Base-by-base conservation (phyloP, 768 basidiomycete species). In the Trametes cubensis region DNA sequence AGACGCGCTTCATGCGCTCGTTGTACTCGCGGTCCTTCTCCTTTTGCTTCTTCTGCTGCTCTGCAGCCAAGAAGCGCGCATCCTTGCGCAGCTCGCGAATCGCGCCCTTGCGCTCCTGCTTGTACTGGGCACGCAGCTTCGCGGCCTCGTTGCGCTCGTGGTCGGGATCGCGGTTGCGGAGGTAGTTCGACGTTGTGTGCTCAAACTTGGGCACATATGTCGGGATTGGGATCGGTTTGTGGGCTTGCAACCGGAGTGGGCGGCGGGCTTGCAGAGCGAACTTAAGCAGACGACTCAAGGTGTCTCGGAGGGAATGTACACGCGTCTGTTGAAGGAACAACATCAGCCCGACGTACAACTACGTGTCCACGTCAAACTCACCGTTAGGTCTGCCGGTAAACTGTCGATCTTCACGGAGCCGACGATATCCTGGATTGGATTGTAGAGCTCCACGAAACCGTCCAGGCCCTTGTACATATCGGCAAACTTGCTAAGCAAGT, bases 51-150 rank as follows among this genome's bases (percentile, higher is more conserved):
- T 88, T 85, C 70, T 92, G 88, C 69, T 94, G 87, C 71, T 95
- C 94, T 28, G 80, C 81, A 11, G 96, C 94, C 76, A 99, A 79
- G 85, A 98, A 99, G 66, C 85, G 83, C 64, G 94, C 88, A 72
- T 99, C 97, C 80, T 98, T 98, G 63, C 97, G 86, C 55, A 99
- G 80, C 72, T 99, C 97, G 48, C 96, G 81, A 64, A 99, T 94
- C 5, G 97, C 97, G 46, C 97, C 95, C 80, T 98, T 98, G 71
- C 85, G 80, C 80, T 98, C 97, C 77, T 98, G 89, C 78, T 95
- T 95, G 79, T 94, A 89, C 72, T 95, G 86, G 42, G 85, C 83
- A 58, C 90, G 88, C 70, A 99, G 76, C 74, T 98, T 98, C 60
- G 88, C 77, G 0, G 87, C 85, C 66, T 91, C 92, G 71, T 93